A percentile compares a stretch with the other conserved stretches of the same genome.
Evolutionary conservation across 2,329 filamentous ascomycete species (phyloP).

Genomic region (Paracoccidioides brasiliensis): DNA sequence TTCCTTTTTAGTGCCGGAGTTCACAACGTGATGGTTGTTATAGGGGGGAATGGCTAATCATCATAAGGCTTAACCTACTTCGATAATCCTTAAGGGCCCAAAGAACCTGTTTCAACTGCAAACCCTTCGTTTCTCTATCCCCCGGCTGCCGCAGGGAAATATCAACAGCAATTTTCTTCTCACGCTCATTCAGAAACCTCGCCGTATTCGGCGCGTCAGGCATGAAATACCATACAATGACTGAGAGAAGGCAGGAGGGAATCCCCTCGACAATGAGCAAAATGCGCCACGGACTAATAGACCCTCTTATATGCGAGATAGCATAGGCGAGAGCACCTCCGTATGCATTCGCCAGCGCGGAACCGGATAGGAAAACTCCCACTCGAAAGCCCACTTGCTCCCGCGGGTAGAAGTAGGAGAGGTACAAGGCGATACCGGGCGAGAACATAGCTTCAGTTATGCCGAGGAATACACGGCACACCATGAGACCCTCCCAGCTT

Average conservation of each 20-base stretch:
- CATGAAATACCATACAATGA: slow-evolving; percentile 27
- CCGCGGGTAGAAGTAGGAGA: slow-evolving; percentile 39
- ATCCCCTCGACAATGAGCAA: slow-evolving; percentile 36
- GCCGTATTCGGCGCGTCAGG: slow-evolving; percentile 31
- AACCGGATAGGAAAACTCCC: slow-evolving; percentile 33
- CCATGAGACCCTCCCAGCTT: slow-evolving; percentile 17
- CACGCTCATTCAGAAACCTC: slow-evolving; percentile 27
- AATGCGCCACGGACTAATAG: slow-evolving; percentile 24
- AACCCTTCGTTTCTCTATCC: slow-evolving; percentile 13
- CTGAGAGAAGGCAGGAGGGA: slow-evolving; percentile 27
- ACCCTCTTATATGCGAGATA: slow-evolving; percentile 17
- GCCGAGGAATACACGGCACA: slow-evolving; percentile 12
- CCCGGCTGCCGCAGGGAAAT: slow-evolving; percentile 14
- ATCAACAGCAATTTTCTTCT: slow-evolving; percentile 20
- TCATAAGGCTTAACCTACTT: slow-evolving; percentile 1
- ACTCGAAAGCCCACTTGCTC: slow-evolving; percentile 35
- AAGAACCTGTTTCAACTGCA: slow-evolving; percentile 9
- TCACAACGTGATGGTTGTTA: too few relatives aligned
- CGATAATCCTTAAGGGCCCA: slow-evolving; percentile 10
- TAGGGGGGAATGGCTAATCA: too few relatives aligned
- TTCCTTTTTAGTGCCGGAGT: not conserved
- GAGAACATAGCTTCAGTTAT: slow-evolving; percentile 12
- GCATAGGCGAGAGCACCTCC: slow-evolving; percentile 27
- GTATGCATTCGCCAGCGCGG: slow-evolving; percentile 25
- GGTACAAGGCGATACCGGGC: slow-evolving; percentile 13